Conservation (phyloP, 1,284 basidiomycete species). For the Tremellales sp. region DNA sequence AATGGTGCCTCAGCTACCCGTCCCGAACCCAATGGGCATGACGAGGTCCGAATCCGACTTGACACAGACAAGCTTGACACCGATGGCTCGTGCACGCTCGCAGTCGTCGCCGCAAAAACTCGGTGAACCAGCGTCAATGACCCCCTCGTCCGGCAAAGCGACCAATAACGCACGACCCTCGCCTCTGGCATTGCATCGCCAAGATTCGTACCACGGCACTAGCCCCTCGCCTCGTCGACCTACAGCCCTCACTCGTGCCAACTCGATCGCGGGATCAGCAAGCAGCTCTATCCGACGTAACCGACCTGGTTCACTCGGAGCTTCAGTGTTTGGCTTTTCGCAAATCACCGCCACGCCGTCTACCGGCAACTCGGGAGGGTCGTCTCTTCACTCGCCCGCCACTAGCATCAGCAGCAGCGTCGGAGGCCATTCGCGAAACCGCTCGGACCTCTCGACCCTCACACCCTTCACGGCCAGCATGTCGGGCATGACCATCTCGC, state of each 20-base stretch:
- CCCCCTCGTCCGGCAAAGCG: constrained; percentile 36
- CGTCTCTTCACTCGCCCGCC: constrained; percentile 22
- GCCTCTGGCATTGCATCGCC: constrained; percentile 25
- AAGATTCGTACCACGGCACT: constrained; percentile 38
- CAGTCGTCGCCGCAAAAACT: constrained; percentile 36
- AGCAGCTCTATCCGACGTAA: constrained; percentile 15
- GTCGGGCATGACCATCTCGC: constrained; percentile 38
- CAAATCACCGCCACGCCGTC: too few relatives aligned
- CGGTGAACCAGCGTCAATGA: constrained; percentile 14
- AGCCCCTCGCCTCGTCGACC: constrained; percentile 32
- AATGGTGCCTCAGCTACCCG: constrained; percentile 1
- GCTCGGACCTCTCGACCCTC: constrained; percentile 21
- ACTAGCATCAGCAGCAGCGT: constrained; percentile 8
- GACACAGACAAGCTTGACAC: constrained; percentile 1
- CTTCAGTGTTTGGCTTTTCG: constrained; percentile 43
- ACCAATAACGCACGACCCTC: constrained; percentile 23
- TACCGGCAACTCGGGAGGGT: constrained; percentile 16
- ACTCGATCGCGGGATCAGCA: constrained; percentile 20
- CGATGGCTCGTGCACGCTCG: constrained; percentile 25
- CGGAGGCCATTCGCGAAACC: constrained; percentile 19
- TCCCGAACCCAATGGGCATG: constrained; percentile 11
- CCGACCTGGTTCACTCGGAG: constrained; percentile 31
- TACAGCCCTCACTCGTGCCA: constrained; percentile 18
- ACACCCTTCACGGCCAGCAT: constrained; percentile 29
- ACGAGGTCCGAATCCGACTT: constrained; percentile 30